phyloP scores from a whole-genome alignment of 139 green algal genomes.

The Eudorina sp. region DNA sequence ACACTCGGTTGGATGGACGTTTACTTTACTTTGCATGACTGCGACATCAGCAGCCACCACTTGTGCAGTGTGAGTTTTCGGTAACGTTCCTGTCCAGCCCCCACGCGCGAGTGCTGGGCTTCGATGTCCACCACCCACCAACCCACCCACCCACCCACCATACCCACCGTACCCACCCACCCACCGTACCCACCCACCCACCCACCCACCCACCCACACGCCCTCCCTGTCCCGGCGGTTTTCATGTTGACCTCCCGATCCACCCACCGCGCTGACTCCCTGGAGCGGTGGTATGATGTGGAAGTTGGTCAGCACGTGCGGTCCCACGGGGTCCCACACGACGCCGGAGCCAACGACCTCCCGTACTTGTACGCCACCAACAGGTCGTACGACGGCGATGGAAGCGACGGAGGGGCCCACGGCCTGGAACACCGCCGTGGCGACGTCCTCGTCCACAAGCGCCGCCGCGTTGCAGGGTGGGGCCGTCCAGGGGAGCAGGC shows the following conservation, averaged over 20 bases:
- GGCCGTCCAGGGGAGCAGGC: background rate
- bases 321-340: slow-evolving; percentile 67
- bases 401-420: slow-evolving; percentile 57
- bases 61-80: too few relatives aligned
- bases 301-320: slow-evolving; percentile 78
- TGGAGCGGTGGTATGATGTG: slow-evolving; percentile 50
- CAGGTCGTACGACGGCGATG: slow-evolving; percentile 48
- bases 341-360: slow-evolving; percentile 68
- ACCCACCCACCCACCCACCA: background rate
- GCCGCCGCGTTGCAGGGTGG: too few relatives aligned
- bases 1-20: too few relatives aligned
- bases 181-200: too few relatives aligned
- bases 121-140: slow-evolving; percentile 23
- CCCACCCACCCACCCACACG: too few relatives aligned
- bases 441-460: slow-evolving; percentile 21
- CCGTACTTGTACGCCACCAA: background rate
- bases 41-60: too few relatives aligned
- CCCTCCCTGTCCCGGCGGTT: too few relatives aligned
- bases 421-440: slow-evolving; percentile 38
- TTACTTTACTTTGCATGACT: too few relatives aligned
- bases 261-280: background rate
- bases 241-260: too few relatives aligned
- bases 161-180: too few relatives aligned
- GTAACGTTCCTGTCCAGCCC: too few relatives aligned
- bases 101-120: too few relatives aligned